Conservation (phyloP, 345 rosid species). For the Clausena lansium region DNA sequence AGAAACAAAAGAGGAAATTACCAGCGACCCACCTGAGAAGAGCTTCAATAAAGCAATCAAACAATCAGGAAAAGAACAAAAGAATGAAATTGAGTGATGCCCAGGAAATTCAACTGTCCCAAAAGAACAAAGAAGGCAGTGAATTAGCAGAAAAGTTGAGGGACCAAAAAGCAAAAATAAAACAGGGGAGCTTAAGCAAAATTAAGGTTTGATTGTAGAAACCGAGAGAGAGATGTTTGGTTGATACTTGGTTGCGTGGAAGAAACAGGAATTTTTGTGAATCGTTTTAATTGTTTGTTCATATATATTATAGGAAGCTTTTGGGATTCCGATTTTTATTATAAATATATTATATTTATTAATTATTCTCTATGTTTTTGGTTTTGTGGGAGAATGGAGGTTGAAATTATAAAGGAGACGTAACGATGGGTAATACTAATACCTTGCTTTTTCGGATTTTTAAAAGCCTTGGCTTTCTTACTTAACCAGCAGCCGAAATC, state of each 20-base stretch:
- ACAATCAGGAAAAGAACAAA: background rate
- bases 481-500: background rate
- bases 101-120: background rate
- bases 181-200: background rate
- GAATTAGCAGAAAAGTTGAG: background rate
- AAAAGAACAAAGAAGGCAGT: background rate
- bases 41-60: background rate
- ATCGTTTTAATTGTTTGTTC: background rate
- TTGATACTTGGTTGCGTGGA: constrained; percentile 19
- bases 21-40: constrained; percentile 9
- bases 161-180: background rate
- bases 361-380: background rate
- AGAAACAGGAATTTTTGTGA: constrained; percentile 14
- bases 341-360: background rate
- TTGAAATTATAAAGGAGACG: constrained; percentile 11
- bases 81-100: background rate
- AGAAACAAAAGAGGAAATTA: constrained; percentile 16
- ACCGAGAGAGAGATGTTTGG: constrained; percentile 1
- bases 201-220: background rate
- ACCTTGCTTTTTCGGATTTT: constrained; percentile 9
- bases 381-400: background rate
- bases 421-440: constrained; percentile 15
- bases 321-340: background rate
- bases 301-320: background rate
- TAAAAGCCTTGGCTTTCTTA: background rate